Base-by-base conservation (phyloP, 2,329 filamentous ascomycete genomes). In the Aspergillus puulaauensis region DNA sequence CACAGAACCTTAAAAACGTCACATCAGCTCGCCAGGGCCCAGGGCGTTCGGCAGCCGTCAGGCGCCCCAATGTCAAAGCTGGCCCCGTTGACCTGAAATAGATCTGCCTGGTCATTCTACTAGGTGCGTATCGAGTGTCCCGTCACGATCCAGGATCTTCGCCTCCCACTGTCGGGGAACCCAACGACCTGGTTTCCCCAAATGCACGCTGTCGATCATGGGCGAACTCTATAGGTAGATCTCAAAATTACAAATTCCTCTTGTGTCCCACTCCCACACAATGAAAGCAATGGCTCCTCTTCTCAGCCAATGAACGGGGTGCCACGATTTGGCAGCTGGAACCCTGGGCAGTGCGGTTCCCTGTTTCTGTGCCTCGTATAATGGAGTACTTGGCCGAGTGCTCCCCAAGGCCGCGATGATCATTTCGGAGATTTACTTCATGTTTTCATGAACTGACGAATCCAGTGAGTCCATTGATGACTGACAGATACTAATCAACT, bases 201-300 rank as follows among this genome's bases (percentile, higher is more conserved):
- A 56, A 64, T 43, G 60, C 62, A 64, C 39, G 58, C 24, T 35
- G 60, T 59, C 61, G 60, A 64, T 64, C 61, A 17, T 50, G 27
- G 27, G 9, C 24, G 58, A 60, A 57, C 51, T 61, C 54, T 58
- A 59, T 56, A 57, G n/a, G 14, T 24, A 52, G 17, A 50, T 24
- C 40, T 35, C 56, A 41, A 24, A 44, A 59, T 62, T 60, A 47
- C 58, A 59, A 62, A 59, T 61, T 23, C 39, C 31, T 14, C 15
- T 24, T 6, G 14, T 37, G 12, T 37, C 35, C 35, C 44, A 55
- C 27, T 52, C 57, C 54, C 58, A 57, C 58, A 58, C 54, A 45
- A 43, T 40, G 35, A 31, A 54, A n/a, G 44, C 23, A 37, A 52
- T 19, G 23, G 17, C 39, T 31, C 11, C 17, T 37, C 11, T 21